Evolutionary conservation across 73 alveolate species (phyloP).

Genomic region (Loxodes magnus): DNA sequence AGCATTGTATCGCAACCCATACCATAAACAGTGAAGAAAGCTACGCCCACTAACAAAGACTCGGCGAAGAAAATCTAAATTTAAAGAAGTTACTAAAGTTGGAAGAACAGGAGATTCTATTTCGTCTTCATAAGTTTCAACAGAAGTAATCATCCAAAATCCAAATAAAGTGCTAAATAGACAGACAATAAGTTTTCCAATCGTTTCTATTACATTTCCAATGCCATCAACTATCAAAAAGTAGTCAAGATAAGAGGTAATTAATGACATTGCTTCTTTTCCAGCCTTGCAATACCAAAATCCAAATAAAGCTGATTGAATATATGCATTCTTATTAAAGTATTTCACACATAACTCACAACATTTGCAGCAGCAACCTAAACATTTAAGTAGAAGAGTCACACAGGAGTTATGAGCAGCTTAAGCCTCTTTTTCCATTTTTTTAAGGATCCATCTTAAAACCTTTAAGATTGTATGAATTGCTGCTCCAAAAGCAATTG

Average conservation of each 20-base stretch:
- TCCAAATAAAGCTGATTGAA: slow-evolving; percentile 83
- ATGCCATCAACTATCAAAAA: slow-evolving; percentile 65
- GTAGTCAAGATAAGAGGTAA: slow-evolving; percentile 76
- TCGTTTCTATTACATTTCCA: slow-evolving; percentile 75
- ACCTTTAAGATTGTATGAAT: too few relatives aligned
- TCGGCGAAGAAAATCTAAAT: slow-evolving; percentile 53
- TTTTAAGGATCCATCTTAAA: too few relatives aligned
- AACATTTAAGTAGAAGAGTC: slow-evolving; percentile 52
- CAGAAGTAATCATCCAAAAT: slow-evolving; percentile 53
- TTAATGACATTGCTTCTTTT: slow-evolving; percentile 69
- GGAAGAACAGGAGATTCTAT: slow-evolving; percentile 81
- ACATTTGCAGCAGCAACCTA: slow-evolving; percentile 75
- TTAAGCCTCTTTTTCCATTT: too few relatives aligned
- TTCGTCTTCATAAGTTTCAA: slow-evolving; percentile 33
- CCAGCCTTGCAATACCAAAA: slow-evolving; percentile 87
- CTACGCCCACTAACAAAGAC: slow-evolving; percentile 53
- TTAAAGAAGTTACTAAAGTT: slow-evolving; percentile 28
- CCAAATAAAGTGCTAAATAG: slow-evolving; percentile 59
- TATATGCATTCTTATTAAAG: slow-evolving; percentile 86
- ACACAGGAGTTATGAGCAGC: slow-evolving; percentile 19
- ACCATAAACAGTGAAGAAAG: slow-evolving; percentile 62
- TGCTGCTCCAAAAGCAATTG: too few relatives aligned
- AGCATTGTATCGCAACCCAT: slow-evolving; percentile 67
- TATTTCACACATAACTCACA: slow-evolving; percentile 70
- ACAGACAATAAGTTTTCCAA: slow-evolving; percentile 79